Percentiles rank a stretch among this genome's conserved stretches.
These are phyloP conservation scores for Aspergillus texensis DNA, from an alignment of 2,329 filamentous ascomycete species.

Conservation along the genomic window DNA sequence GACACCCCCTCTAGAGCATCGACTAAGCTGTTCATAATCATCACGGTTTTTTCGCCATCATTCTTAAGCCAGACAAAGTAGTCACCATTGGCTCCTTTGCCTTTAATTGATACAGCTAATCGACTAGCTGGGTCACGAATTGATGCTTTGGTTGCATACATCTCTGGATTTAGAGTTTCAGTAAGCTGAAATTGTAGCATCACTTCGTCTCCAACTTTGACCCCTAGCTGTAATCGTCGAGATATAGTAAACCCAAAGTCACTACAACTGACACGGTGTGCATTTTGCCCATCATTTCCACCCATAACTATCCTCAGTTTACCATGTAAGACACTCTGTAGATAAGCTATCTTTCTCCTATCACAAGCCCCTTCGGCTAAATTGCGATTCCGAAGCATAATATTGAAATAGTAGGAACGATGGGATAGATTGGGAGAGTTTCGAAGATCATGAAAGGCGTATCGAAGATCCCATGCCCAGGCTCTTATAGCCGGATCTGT, in stretches of 20 bases:
- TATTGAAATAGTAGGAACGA: too few relatives aligned
- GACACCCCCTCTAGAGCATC: background rate
- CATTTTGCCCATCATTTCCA: too few relatives aligned
- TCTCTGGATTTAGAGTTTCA: background rate
- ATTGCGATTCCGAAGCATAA: too few relatives aligned
- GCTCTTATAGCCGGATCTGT: background rate
- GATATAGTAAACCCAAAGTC: too few relatives aligned
- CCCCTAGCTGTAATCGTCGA: too few relatives aligned
- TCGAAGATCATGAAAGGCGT: slow-evolving; percentile 4
- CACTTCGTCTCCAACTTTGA: too few relatives aligned
- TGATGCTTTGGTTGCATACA: slow-evolving; percentile 1
- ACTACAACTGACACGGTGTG: too few relatives aligned
- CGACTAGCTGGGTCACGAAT: slow-evolving; percentile 1
- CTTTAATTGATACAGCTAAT: background rate
- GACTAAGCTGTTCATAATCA: background rate
- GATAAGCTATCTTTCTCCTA: too few relatives aligned
- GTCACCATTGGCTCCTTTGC: background rate
- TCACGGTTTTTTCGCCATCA: background rate
- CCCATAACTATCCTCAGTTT: too few relatives aligned
- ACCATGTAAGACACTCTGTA: too few relatives aligned
- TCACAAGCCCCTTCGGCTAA: too few relatives aligned
- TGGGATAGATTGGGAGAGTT: background rate
- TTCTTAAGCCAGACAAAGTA: background rate
- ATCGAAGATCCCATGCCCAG: background rate
- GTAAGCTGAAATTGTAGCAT: too few relatives aligned